Base-by-base conservation (phyloP, 306 rosid genomes). In the Corylus avellana region DNA sequence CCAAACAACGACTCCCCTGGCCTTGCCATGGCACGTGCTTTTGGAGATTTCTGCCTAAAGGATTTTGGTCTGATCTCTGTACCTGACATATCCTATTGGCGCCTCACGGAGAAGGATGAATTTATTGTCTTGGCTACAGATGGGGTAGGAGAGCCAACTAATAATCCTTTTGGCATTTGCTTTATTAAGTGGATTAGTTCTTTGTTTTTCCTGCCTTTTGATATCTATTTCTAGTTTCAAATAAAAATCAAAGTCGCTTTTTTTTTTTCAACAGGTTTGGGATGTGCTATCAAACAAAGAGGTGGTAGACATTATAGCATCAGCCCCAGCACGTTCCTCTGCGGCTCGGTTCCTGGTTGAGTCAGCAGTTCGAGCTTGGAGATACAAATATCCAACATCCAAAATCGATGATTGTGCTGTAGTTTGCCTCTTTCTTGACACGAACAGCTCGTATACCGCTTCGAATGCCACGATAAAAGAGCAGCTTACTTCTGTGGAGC, bases 21-120 rank as follows among this genome's bases (percentile, higher is more conserved):
- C 78, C 97, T 96, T 74, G 99, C 99, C 87, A 96, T 96, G 99
- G 99, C 99, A 22, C 87, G 99, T 44, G 99, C 99, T 55, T 93
- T 96, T 75, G 99, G 99, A 68, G 99, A 96, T 84, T 96, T 96
- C 85, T 96, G 99, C 81, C 96, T 96, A 55, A 96, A 96, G 85
- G 99, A 96, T 89, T 96, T 88, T 17, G 99, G 99, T 77, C 85
- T 96, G 44, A 96, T 96, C 86, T 91, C 99, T 73, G 96, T 96
- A 58, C 99, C 99, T 42, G 99, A 93, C 59, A 61, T 96, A 71
- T 90, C 99, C 32, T 88, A 87, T 75, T 76, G 94, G 17, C 80
- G 87, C 4, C 86, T 91, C 80, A 89, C 87, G 0, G 97, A 90
- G 75, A 91, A 84, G 79, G 99, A 96, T 76, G 89, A 91, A 72